Evolutionary conservation across 345 rosid species (phyloP), one percentile per base, ranked within the genome.

Genomic region (Euphorbia tirucalli): DNA sequence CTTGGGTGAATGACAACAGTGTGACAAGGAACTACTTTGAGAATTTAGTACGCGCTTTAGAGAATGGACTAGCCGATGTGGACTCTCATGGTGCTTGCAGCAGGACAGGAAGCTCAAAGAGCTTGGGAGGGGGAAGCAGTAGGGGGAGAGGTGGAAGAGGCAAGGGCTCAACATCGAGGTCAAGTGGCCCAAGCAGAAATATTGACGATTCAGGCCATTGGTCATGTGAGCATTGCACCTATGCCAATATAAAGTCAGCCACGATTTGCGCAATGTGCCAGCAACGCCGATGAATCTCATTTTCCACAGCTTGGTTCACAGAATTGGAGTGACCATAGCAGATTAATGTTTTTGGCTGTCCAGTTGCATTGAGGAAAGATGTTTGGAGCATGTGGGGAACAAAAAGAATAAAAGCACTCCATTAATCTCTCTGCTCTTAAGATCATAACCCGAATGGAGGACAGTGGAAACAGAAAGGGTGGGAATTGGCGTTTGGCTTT

Each of bases 1-100:
- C 7, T 62, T 39, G 16, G 48, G 44, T 57, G 56, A 62, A 15
- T 75, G 74, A 62, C 54, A 72, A 68, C 89, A 89, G 92, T 70
- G 97, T 91, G n/a, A 91, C 97, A 1, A 76, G 90, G 71, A 89
- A 88, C 80, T 89, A 91, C 79, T 91, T 91, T 59, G 95, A 91
- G 86, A 91, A 89, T 79, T 75, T 91, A 61, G 97, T 91, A 32
- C 85, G 87, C 49, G 97, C 97, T 10, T 72, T 91, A 21, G 95
- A 91, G 79, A 91, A 88, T 65, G 97, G 97, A 58, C 81, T 91
- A 21, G 86, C 97, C 39, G 95, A 91, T 75, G 93, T 91, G 72
- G 85, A 81, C 71, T 69, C 88, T 4, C 86, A 77, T 41, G 85
- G 85, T 75, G 79, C 85, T 70, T 83, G 85, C 79, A 85, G 80